These are phyloP conservation scores for Corylus heterophylla DNA, from an alignment of 306 rosid species.

Conservation along the genomic window DNA sequence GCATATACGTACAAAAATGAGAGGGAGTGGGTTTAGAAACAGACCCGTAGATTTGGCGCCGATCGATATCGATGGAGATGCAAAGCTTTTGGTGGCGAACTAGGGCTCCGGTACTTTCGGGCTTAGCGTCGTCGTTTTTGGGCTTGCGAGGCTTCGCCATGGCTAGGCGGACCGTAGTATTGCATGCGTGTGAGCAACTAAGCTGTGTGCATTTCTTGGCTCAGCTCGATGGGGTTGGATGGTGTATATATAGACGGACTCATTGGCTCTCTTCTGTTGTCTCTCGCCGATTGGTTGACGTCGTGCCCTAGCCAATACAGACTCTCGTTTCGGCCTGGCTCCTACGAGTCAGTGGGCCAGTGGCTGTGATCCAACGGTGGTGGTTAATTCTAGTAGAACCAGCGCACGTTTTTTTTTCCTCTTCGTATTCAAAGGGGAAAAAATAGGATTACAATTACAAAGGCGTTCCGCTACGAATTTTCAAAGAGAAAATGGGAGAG, in stretches of 20 bases:
- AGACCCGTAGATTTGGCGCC: conserved; percentile 76
- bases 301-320: background rate
- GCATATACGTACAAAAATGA: background rate
- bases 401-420: no score
- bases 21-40: conserved; percentile 19
- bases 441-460: no score
- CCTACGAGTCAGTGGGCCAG: background rate
- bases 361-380: background rate
- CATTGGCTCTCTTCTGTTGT: background rate
- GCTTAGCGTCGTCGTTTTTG: conserved; percentile 75
- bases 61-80: conserved; percentile 74
- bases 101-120: conserved; percentile 73
- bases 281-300: background rate
- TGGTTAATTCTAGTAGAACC: background rate
- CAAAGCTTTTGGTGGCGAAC: conserved; percentile 96
- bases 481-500: no score
- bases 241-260: background rate
- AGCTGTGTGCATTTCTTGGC: background rate
- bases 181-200: background rate
- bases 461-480: no score
- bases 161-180: background rate
- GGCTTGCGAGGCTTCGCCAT: conserved; percentile 99
- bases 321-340: background rate
- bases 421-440: no score
- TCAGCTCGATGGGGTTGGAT: background rate